Percentiles rank a stretch among this genome's conserved stretches.
Conservation (phyloP, 2,329 filamentous ascomycete species). For the Zymoseptoria passerinii region DNA sequence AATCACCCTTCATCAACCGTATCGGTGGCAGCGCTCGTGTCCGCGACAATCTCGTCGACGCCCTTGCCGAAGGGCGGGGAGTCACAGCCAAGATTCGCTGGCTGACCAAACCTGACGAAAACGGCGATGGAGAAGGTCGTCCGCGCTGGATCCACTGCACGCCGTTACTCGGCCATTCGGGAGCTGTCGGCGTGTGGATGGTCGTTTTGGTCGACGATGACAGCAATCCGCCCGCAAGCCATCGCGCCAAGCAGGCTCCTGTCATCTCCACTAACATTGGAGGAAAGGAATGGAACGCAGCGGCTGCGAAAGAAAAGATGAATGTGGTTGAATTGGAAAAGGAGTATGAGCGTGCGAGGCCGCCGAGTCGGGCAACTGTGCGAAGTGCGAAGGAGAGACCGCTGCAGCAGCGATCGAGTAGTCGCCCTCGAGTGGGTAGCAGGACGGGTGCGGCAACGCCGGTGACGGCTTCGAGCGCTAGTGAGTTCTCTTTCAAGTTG, state of each 20-base stretch:
- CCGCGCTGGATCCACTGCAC: constrained; percentile 71
- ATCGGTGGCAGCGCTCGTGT: constrained; percentile 45
- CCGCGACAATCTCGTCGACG: constrained; percentile 47
- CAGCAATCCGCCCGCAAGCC: constrained; percentile 11
- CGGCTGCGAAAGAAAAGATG: constrained; percentile 10
- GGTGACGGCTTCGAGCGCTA: constrained; percentile 7
- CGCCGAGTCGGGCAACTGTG: constrained; percentile 9
- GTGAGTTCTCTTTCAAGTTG: constrained; percentile 19
- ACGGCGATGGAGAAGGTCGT: constrained; percentile 46
- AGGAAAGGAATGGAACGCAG: constrained; percentile 27
- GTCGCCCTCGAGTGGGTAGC: constrained; percentile 2
- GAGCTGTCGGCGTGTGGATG: constrained; percentile 70
- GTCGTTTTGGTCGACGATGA: constrained; percentile 61
- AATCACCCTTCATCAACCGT: constrained; percentile 41
- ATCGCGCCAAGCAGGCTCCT: constrained; percentile 30
- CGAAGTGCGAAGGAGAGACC: constrained; percentile 2
- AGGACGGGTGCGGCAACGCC: neutral
- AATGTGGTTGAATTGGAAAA: constrained; percentile 17
- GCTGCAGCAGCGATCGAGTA: constrained; percentile 4
- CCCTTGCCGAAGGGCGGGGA: constrained; percentile 58
- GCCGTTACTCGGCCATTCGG: constrained; percentile 58
- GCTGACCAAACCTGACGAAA: constrained; percentile 43
- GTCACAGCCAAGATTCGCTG: constrained; percentile 69
- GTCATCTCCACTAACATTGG: constrained; percentile 28
- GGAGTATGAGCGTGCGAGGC: constrained; percentile 7